Base-by-base conservation (phyloP, 2,329 filamentous ascomycete genomes). In the Dothiorella sarmentorum region DNA sequence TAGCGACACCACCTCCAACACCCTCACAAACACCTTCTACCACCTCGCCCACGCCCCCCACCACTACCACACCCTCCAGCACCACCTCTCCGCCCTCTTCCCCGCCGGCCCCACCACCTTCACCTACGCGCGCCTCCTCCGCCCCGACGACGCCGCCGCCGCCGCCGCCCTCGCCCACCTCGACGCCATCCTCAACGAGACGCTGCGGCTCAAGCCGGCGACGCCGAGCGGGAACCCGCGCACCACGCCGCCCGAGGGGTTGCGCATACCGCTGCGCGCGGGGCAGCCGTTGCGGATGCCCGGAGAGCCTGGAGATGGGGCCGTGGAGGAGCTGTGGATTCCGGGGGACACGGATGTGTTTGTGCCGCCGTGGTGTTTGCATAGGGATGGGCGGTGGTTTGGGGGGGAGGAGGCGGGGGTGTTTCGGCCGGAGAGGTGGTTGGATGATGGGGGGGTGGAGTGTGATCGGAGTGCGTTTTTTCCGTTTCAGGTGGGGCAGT, bases 121-220 rank as follows among this genome's bases (percentile, higher is more conserved):
- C 68, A 66, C 62, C n/a, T 71, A 69, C 57, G 68, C 45, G 17
- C 45, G 69, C 7, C 66, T 66, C n/a, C 58, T 61, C 29, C 69
- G 65, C 38, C 18, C 47, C 31, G 61, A 62, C 0, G 60, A 78
- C 62, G 63, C 72, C 3, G 49, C 61, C 13, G 66, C 68, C 4
- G 63, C 76, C 44, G 62, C 67, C 49, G 68, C 68, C 40, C 59
- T 74, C n/a, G 17, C 65, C 1, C 66, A 70, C 35, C 67, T 78
- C 11, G 74, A 76, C 56, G 73, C 68, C 13, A 64, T 70, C n/a
- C 76, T 78, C 66, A 71, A 77, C 57, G 76, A 79, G 58, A 66
- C 74, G 1, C 64, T 78, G 3, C 71, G 76, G n/a, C 65, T 78
- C 3, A 67, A 76, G 49, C 75, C 76, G 66, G 45, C 45, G 0